Evolutionary conservation across 257 asterid genomes (phyloP), one percentile per base, ranked within the genome.

Genomic region (Voacanga thouarsii): DNA sequence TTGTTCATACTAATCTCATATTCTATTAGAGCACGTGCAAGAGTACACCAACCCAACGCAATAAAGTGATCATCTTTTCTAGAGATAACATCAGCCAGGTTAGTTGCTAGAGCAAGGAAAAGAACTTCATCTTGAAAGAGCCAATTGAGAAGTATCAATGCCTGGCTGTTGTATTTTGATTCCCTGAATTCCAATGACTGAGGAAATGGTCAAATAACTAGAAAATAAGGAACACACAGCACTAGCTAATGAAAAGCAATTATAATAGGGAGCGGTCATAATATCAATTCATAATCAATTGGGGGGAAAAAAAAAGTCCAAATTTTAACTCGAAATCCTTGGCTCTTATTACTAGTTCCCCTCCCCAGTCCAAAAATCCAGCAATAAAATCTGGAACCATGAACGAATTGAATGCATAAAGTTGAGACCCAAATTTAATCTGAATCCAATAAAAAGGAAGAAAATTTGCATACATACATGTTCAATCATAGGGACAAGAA

Each of bases 11-110:
- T 68, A 56, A 60, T 82, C 77, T 92, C 96, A 76, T 80, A 86
- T 63, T 92, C 94, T 68, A 94, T 33, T 66, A 94, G 88, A 77
- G 84, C 79, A 51, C 92, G 98, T 50, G 91, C 91, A 83, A 94
- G 89, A 50, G 85, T 84, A 83, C 97, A 94, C 98, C 97, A 94
- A 33, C 97, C 97, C 44, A 94, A 86, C 81, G 90, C 88, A 84
- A 92, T 81, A 87, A 89, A 87, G 47, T 69, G 93, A 83, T 94
- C 97, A 85, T 89, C 89, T 82, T 83, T 92, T 80, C 92, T 87
- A 6, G 78, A 85, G 70, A 92, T 77, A 65, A 92, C 85, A 77
- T 80, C 87, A 2, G 90, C 83, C 51, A 89, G 77, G 75, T 88
- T 84, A 75, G 81, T 82, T 80, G 89, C 80, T 33, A 87, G 79